Base-by-base conservation (phyloP, 2,329 filamentous ascomycete genomes). In the Microcera coccophila region DNA sequence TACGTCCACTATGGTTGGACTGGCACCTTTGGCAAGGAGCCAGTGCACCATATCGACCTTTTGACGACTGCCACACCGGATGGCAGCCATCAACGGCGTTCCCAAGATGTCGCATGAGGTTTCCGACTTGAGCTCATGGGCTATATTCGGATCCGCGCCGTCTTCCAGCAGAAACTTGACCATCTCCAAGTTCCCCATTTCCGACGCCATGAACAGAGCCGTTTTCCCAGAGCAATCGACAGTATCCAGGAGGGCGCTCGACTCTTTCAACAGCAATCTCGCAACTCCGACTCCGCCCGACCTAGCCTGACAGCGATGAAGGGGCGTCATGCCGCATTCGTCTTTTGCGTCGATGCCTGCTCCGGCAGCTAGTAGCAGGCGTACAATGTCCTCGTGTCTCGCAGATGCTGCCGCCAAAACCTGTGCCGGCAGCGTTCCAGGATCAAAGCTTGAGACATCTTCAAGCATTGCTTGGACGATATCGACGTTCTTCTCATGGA, bases 221-320 rank as follows among this genome's bases (percentile, higher is more conserved):
- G 41, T 44, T 32, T 44, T 44, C 5, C 41, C 41, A 31, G 41
- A 44, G 1, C 39, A 31, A 16, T 44, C 41, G 21, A 36, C 10
- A 4, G 12, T 15, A 24, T 44, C 36, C 29, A 44, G 16, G 4
- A 44, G 14, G 26, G 38, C 29, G 3, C 22, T 16, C 17, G 24
- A 9, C 3, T 16, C 21, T 12, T 39, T 36, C n/a, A 44, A n/a
- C 12, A 39, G 31, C 17, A 44, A 16, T 10, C 22, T 24, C 2
- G 36, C 41, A 10, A 39, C 16, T 32, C 36, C 28, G 15, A 44
- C n/a, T 14, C 41, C 41, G 3, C 41, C 41, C 3, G 41, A 24
- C 10, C 41, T 36, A 15, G 34, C 11, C 18, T 44, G 41, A 15
- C 41, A 44, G 20, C 37, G 32, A 5, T 44, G 41, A 4, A 44